Evolutionary conservation across 768 basidiomycete genomes (phyloP), one percentile per base, ranked within the genome.

Genomic region (Gelatoporia subvermispora): DNA sequence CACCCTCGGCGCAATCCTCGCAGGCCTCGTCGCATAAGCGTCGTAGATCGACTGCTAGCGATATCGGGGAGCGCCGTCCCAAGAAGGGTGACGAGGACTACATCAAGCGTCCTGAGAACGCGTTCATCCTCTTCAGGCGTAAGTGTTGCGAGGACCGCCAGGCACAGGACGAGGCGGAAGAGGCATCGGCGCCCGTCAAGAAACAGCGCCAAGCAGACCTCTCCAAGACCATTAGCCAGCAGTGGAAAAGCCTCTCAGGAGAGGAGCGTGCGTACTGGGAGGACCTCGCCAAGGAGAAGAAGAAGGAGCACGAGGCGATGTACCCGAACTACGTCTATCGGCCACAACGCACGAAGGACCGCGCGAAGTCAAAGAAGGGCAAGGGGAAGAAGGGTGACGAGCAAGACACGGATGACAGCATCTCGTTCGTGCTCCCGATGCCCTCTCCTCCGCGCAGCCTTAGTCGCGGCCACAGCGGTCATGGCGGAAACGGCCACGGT

Each of bases 81-180:
- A 73, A 71, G 65, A 74, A 83, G 71, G 86, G 87, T 57, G 86
- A 88, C 66, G 84, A 85, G 42, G 85, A 86, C 65, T 89, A 89
- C 61, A 81, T 89, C 71, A 88, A 88, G 66, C 81, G 87, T 37
- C 87, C 86, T 2, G 84, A 87, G 68, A 88, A 89, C 60, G 87
- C 87, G 8, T 89, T 89, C 72, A 89, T 89, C 63, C 76, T 89
- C 47, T 89, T 89, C 77, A 79, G 87, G 47, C 77, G 85, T 57
- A 81, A 84, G 59, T 86, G 83, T 67, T 86, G 82, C 66, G 82
- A 85, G 66, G 82, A 85, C 43, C 78, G 81, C 28, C 80, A 84
- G 64, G 75, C 75, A 39, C 71, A 69, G 46, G 78, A 78, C 42
- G 79, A 79, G 44, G 75, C 69, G 3, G 68, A 54, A 35, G 63